Percentiles rank a stretch among this genome's conserved stretches.
Evolutionary conservation across 768 basidiomycete genomes (phyloP).

Genomic region (Lyophyllum semitale): DNA sequence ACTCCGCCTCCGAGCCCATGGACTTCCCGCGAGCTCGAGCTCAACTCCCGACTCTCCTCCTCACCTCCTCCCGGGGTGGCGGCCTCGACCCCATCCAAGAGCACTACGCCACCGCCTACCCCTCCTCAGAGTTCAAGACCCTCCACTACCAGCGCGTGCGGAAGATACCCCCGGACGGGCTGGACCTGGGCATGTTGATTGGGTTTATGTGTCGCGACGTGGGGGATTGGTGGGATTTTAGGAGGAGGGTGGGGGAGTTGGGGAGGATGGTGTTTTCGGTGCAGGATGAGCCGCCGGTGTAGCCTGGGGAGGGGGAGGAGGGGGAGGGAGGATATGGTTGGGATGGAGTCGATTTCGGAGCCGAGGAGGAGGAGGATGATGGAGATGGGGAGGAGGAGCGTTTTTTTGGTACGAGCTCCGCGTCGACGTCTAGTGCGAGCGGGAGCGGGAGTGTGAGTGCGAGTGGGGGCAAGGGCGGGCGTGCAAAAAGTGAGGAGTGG

Average conservation of each 20-base stretch:
- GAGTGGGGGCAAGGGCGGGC: slow-evolving; percentile 27
- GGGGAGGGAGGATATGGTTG: no score
- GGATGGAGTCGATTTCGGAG: slow-evolving; percentile 82
- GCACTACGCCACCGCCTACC: slow-evolving; percentile 76
- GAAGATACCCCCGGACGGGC: slow-evolving; percentile 87
- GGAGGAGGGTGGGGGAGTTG: slow-evolving; percentile 63
- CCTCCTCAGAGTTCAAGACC: slow-evolving; percentile 70
- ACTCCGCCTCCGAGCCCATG: background rate
- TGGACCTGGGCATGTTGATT: slow-evolving; percentile 97
- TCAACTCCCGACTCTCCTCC: slow-evolving; percentile 9
- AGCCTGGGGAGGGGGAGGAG: slow-evolving; percentile 53
- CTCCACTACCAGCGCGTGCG: slow-evolving; percentile 95
- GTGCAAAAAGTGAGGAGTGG: slow-evolving; percentile 55
- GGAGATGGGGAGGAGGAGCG: slow-evolving; percentile 39
- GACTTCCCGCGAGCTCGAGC: slow-evolving; percentile 29
- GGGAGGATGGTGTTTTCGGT: slow-evolving; percentile 81
- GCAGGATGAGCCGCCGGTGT: slow-evolving; percentile 70
- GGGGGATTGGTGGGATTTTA: slow-evolving; percentile 86
- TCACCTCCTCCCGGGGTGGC: background rate
- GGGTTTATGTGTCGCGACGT: slow-evolving; percentile 88
- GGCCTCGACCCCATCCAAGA: slow-evolving; percentile 32
- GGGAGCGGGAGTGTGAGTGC: slow-evolving; percentile 24
- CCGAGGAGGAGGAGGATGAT: slow-evolving; percentile 34
- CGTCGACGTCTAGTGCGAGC: slow-evolving; percentile 43
- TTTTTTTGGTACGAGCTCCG: slow-evolving; percentile 55